Conservation (phyloP, 306 rosid genomes). For the Vigna trinervia region DNA sequence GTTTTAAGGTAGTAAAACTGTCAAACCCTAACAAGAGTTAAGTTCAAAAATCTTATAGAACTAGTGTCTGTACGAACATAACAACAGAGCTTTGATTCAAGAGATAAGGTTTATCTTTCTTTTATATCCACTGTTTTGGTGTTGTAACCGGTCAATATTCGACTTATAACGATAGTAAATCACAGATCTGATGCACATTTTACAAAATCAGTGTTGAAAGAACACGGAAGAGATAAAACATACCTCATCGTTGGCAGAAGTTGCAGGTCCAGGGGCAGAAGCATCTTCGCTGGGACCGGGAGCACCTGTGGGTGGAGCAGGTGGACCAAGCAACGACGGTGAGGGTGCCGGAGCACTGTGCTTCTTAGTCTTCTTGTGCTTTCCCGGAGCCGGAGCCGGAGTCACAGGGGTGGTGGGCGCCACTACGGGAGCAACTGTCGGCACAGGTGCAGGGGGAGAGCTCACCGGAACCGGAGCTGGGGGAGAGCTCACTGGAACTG, state of each 20-base stretch:
- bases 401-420: neutral
- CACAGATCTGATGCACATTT: slow-evolving; percentile 66
- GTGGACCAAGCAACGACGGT: slow-evolving; percentile 55
- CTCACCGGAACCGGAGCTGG: neutral
- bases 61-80: neutral
- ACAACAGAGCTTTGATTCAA: neutral
- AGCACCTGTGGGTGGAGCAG: slow-evolving; percentile 76
- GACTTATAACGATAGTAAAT: neutral
- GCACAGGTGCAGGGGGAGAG: slow-evolving; percentile 19
- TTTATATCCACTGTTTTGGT: neutral
- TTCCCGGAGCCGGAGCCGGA: slow-evolving; percentile 66
- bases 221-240: neutral
- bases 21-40: slow-evolving; percentile 5
- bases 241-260: slow-evolving; percentile 67
- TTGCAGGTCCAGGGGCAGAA: slow-evolving; percentile 59
- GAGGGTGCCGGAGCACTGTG: slow-evolving; percentile 66
- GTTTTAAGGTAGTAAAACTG: neutral
- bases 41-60: neutral
- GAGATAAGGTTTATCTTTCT: neutral
- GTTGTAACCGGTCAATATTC: neutral
- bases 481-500: slow-evolving; percentile 31
- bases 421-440: slow-evolving; percentile 38
- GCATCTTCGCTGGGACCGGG: slow-evolving; percentile 68
- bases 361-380: slow-evolving; percentile 59
- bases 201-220: neutral